A percentile compares a stretch with the other conserved stretches of the same genome.
Conservation (phyloP, 2,329 filamentous ascomycete species). For the Alternaria burnsii region DNA sequence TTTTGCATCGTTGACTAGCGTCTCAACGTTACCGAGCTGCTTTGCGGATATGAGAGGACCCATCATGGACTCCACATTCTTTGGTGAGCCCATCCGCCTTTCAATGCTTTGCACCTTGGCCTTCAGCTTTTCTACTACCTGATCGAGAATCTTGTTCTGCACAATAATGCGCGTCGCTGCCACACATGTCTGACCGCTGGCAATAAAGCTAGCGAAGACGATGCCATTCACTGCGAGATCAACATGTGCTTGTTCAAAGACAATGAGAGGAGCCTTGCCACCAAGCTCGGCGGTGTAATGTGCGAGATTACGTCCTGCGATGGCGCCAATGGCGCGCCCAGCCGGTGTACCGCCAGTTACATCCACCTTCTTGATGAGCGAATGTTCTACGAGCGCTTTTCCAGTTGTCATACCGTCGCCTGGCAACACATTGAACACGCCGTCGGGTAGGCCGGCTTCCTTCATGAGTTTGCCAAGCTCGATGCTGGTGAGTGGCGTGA, state of each 20-base stretch:
- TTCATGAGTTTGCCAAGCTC: slow-evolving; percentile 49
- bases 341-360: slow-evolving; percentile 51
- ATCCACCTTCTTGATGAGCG: slow-evolving; percentile 50
- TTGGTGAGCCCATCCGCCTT: slow-evolving; percentile 65
- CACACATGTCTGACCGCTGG: slow-evolving; percentile 65
- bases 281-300: slow-evolving; percentile 51
- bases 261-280: slow-evolving; percentile 50
- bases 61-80: slow-evolving; percentile 67
- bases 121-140: slow-evolving; percentile 52
- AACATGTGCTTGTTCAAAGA: slow-evolving; percentile 49
- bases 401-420: slow-evolving; percentile 47
- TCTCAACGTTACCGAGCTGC: slow-evolving; percentile 52
- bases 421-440: slow-evolving; percentile 47
- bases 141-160: slow-evolving; percentile 54
- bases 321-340: slow-evolving; percentile 48
- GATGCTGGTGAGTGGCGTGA: slow-evolving; percentile 49
- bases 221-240: slow-evolving; percentile 51
- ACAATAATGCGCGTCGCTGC: slow-evolving; percentile 64
- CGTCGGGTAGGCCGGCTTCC: slow-evolving; percentile 50
- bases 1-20: slow-evolving; percentile 48
- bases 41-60: slow-evolving; percentile 69
- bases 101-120: slow-evolving; percentile 61
- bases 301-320: slow-evolving; percentile 47
- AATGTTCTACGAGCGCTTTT: slow-evolving; percentile 48
- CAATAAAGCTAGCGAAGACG: slow-evolving; percentile 58